Evolutionary conservation across 108 stramenopile genomes (phyloP), one percentile per base, ranked within the genome.

Genomic region (Pseudonitzschia pungens): DNA sequence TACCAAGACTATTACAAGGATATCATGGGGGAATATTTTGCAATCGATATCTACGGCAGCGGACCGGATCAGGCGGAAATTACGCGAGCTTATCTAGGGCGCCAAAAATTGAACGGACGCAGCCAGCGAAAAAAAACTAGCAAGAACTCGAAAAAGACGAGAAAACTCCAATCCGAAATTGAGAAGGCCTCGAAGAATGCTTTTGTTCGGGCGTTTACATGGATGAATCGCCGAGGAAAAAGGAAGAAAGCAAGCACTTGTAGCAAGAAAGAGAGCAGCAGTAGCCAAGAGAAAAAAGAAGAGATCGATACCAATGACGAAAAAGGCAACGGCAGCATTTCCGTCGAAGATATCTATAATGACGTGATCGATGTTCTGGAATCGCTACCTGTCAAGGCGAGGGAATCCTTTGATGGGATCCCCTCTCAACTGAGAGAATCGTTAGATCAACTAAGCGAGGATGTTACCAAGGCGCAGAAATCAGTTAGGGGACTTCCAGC

Each of bases 61-160:
- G 94, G 94, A 29, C 91, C 91, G 28, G 91, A 95, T 43, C 65
- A 85, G 60, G 66, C 81, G 28, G 87, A 89, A 52, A 93, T 93
- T n/a, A 75, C 59, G 29, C 82, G 88, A 33, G 92, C 92, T 21
- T 93, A 79, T 65, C 83, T 80, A 15, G 89, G 89, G 6, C 76
- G 89, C 15, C 44, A 59, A 52, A 36, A 14, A 58, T 11, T 0
- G 24, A 62, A 62, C 12, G 20, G 31, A 21, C 12, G 32, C 33
- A 41, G 10, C 12, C 14, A 58, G 1, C 71, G 42, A 40, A 53
- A 9, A 2, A 58, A 55, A 22, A 6, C 53, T 14, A 15, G 69
- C 0, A 43, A 64, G 18, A 58, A 10, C 45, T 21, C 36, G 31
- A 62, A 42, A 33, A 33, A 31, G 11, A 62, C 0, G 6, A 31